Conservation (phyloP, 257 asterid species). For the Solanum gandarillasii region DNA sequence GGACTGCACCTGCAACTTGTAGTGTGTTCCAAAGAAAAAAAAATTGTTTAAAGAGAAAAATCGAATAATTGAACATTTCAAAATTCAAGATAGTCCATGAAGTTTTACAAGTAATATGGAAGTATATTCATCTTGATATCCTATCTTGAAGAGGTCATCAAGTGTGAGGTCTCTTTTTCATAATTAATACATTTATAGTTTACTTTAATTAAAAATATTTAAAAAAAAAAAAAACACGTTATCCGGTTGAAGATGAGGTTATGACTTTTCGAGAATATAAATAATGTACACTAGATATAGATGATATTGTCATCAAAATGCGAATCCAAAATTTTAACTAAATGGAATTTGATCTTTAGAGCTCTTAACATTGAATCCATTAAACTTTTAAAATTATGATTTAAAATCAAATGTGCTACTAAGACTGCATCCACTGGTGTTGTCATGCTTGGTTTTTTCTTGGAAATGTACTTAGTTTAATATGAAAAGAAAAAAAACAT, state of each 20-base stretch:
- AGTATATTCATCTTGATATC: neutral
- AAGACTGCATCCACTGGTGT: neutral
- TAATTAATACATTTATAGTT: neutral
- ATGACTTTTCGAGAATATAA: neutral
- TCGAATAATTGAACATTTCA: neutral
- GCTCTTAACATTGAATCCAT: neutral
- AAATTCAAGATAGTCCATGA: neutral
- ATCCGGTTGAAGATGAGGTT: neutral
- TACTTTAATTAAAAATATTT: no score
- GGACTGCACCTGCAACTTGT: conserved; percentile 53
- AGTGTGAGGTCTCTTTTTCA: neutral
- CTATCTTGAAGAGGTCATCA: neutral
- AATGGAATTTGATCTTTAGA: neutral
- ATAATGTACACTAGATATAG: neutral
- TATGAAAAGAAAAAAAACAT: neutral
- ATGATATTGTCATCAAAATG: neutral
- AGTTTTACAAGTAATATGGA: neutral
- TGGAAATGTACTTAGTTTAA: neutral
- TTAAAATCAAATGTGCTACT: neutral
- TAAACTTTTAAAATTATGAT: neutral
- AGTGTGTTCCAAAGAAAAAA: neutral
- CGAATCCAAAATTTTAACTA: neutral
- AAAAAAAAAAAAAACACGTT: neutral
- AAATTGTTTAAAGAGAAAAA: neutral
- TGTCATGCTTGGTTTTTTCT: neutral